These are phyloP conservation scores for Plectosphaerella plurivora DNA, from an alignment of 2,329 filamentous ascomycete genomes.

Conservation along the genomic window DNA sequence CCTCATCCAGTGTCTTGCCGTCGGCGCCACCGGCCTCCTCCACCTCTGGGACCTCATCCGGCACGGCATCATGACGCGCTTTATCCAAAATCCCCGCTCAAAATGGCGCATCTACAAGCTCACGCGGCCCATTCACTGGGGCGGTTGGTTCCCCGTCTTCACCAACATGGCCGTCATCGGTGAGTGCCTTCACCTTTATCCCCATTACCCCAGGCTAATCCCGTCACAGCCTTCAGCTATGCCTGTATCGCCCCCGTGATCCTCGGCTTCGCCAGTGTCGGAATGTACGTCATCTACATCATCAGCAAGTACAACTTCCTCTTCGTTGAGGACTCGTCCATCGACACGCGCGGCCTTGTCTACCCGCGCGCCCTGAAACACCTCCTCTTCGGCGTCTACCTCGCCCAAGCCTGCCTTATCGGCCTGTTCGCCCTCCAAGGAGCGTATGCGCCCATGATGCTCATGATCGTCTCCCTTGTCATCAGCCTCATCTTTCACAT, in stretches of 20 bases:
- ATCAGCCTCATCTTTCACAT: slow-evolving; percentile 75
- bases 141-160: slow-evolving; percentile 75
- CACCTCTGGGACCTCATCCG: slow-evolving; percentile 62
- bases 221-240: slow-evolving; percentile 67
- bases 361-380: slow-evolving; percentile 88
- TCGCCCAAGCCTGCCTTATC: slow-evolving; percentile 77
- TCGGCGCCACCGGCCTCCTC: slow-evolving; percentile 69
- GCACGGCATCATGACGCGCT: slow-evolving; percentile 57
- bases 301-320: slow-evolving; percentile 89
- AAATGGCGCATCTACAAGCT: slow-evolving; percentile 75
- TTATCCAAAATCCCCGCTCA: slow-evolving; percentile 75
- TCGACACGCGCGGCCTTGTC: slow-evolving; percentile 84
- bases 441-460: slow-evolving; percentile 63
- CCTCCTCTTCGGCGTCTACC: slow-evolving; percentile 77
- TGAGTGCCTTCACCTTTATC: slow-evolving; percentile 32
- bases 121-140: slow-evolving; percentile 74
- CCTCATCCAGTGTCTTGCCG: slow-evolving; percentile 80
- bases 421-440: slow-evolving; percentile 73
- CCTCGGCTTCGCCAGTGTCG: slow-evolving; percentile 74
- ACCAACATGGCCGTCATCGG: slow-evolving; percentile 77
- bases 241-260: slow-evolving; percentile 83
- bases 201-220: slow-evolving; percentile 2
- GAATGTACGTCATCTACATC: slow-evolving; percentile 76
- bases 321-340: slow-evolving; percentile 75
- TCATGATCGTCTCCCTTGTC: slow-evolving; percentile 73